phyloP scores from a whole-genome alignment of 345 rosid genomes.

The Bruguiera parviflora region DNA sequence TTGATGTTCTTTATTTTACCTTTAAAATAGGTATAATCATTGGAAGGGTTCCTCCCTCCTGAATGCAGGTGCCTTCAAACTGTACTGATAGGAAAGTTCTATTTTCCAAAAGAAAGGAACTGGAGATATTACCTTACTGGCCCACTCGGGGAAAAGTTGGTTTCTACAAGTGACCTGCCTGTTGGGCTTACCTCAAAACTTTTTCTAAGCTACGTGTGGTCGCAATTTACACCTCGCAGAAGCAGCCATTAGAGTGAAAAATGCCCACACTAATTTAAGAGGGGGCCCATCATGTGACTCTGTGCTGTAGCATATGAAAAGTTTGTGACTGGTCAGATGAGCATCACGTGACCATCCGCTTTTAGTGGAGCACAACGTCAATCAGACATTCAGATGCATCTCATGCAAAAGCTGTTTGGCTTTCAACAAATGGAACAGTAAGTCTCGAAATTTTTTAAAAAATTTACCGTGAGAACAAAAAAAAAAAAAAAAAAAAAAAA shows the following conservation, averaged over 20 bases:
- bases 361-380: too few species aligned
- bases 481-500: too few species aligned
- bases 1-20: background rate
- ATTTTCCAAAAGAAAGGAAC: background rate
- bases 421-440: too few species aligned
- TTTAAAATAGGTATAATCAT: background rate
- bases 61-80: too few species aligned
- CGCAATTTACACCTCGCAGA: too few species aligned
- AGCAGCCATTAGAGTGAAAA: too few species aligned
- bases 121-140: background rate
- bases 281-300: background rate
- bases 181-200: background rate
- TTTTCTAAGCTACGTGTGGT: background rate
- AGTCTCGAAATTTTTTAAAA: too few species aligned
- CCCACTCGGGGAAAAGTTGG: conserved; percentile 5
- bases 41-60: background rate
- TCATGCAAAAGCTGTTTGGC: too few species aligned
- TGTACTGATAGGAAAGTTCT: background rate
- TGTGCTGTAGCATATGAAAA: too few species aligned
- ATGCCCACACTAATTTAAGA: background rate
- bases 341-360: background rate
- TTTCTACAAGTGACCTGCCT: background rate
- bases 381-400: too few species aligned
- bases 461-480: too few species aligned
- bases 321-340: background rate